Base-by-base conservation (phyloP, 495 filamentous ascomycete genomes). In the Neurospora pannonica region DNA sequence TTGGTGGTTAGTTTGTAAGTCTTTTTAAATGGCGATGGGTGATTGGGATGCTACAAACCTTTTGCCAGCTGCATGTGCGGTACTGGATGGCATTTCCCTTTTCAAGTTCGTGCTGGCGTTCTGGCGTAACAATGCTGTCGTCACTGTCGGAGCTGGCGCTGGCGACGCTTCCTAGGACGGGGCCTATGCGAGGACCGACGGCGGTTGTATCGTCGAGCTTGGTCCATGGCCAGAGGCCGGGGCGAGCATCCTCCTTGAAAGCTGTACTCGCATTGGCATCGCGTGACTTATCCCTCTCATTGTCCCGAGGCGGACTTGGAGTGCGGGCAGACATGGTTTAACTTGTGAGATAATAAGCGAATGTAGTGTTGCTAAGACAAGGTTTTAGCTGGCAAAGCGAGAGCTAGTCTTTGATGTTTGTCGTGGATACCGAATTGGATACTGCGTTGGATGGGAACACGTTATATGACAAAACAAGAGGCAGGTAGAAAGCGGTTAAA, bases 51-150 rank as follows among this genome's bases (percentile, higher is more conserved):
- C 1, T 73, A 24, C 85, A 74, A 76, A 93, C 92, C 89, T 97
- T 97, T 79, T 90, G 91, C 94, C 94, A 97, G 76, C 90, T 94
- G 84, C 94, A 97, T 42, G 93, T 97, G 36, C 93, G 86, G 79
- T 97, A 97, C 82, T 95, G 90, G 84, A 97, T 95, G 21, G 90
- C 88, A 82, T 91, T 90, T 43, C 86, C 89, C n/a, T 90, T 87
- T 80, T 97, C 94, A 76, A 92, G 76, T 70, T 91, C 92, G 74
- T 93, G 88, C 83, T 97, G 94, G 83, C 91, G 90, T 60, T 89
- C 89, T 19, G 96, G 79, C 37, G 86, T 85, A 34, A 79, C 83
- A 48, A 81, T 75, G 75, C 86, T 83, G 70, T 82, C 77, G 38
- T 85, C 83, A 38, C 76, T 82, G 43, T 83, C 81, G 4, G 82